Evolutionary conservation across 306 rosid genomes (phyloP).

Genomic region (Sicyos baderoa): DNA sequence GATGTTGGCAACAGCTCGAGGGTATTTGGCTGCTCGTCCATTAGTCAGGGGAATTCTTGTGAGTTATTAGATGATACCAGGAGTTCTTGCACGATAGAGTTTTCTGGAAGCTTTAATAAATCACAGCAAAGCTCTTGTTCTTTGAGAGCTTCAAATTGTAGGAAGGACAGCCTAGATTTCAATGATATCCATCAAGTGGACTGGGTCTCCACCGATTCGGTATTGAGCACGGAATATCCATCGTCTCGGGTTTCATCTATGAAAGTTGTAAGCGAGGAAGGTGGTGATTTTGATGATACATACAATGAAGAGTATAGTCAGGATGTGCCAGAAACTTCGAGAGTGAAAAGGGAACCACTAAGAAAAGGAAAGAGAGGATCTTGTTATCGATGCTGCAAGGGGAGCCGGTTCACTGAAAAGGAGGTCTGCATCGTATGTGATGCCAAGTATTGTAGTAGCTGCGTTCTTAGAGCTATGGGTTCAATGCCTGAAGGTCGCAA

Average conservation of each 20-base stretch:
- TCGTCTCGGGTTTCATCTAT: slow-evolving; percentile 78
- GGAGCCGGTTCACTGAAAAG: slow-evolving; percentile 79
- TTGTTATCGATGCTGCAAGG: slow-evolving; percentile 78
- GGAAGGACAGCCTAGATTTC: slow-evolving; percentile 60
- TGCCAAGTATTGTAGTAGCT: slow-evolving; percentile 80
- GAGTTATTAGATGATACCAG: slow-evolving; percentile 40
- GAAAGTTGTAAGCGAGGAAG: slow-evolving; percentile 44
- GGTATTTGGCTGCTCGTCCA: slow-evolving; percentile 33
- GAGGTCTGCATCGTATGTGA: slow-evolving; percentile 88
- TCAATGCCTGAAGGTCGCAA: slow-evolving; percentile 99
- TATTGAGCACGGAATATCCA: slow-evolving; percentile 65
- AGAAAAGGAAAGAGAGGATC: slow-evolving; percentile 70
- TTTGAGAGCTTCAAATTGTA: slow-evolving; percentile 37
- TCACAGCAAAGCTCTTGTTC: slow-evolving; percentile 38
- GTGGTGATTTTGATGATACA: slow-evolving; percentile 47
- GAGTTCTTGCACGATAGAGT: slow-evolving; percentile 45
- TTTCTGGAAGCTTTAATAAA: slow-evolving; percentile 44
- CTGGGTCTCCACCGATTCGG: slow-evolving; percentile 70
- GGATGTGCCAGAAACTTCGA: slow-evolving; percentile 41
- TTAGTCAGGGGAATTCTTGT: slow-evolving; percentile 43
- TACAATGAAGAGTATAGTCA: slow-evolving; percentile 37
- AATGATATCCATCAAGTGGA: slow-evolving; percentile 56
- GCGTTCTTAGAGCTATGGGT: slow-evolving; percentile 95
- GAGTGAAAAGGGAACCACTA: slow-evolving; percentile 40
- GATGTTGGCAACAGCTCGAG: slow-evolving; percentile 49